Evolutionary conservation across 148 eudicot genomes (phyloP).

Genomic region (Camellia granthamiana): DNA sequence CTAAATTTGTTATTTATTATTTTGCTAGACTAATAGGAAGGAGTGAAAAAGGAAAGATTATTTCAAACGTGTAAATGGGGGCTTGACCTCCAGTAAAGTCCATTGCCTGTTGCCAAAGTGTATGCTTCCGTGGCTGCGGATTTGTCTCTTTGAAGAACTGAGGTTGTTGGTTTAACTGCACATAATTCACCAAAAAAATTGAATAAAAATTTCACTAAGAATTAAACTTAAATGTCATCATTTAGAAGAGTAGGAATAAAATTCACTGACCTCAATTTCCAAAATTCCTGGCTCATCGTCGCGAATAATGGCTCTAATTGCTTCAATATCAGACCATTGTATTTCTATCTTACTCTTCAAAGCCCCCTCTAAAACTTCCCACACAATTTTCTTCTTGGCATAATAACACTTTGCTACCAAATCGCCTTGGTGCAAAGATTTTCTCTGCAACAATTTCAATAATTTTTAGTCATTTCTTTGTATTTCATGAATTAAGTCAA

Average conservation of each 20-base stretch:
- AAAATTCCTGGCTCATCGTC: constrained; percentile 35
- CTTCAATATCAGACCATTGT: constrained; percentile 64
- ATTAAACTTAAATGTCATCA: background rate
- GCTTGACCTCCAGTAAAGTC: constrained; percentile 76
- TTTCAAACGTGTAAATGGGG: constrained; percentile 35
- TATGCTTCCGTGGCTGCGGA: constrained; percentile 64
- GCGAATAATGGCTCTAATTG: constrained; percentile 34
- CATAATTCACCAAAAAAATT: background rate
- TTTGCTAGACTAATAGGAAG: background rate
- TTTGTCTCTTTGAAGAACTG: constrained; percentile 41
- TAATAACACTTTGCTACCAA: constrained; percentile 64
- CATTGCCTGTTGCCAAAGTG: constrained; percentile 41
- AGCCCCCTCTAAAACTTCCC: constrained; percentile 62
- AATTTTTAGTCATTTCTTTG: background rate
- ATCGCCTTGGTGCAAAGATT: constrained; percentile 52
- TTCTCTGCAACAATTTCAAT: constrained; percentile 27
- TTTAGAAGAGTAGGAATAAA: too few relatives aligned
- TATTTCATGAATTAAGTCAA: background rate
- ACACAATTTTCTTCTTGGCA: constrained; percentile 62
- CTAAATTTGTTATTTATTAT: too few relatives aligned
- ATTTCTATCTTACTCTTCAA: constrained; percentile 72
- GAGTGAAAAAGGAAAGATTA: background rate
- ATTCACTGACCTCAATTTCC: constrained; percentile 47
- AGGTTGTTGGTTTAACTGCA: constrained; percentile 56
- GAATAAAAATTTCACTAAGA: background rate